Percentiles rank a stretch among this genome's conserved stretches.
These are phyloP conservation scores for Boletus tylopilopsis DNA, from an alignment of 768 basidiomycete genomes.

Conservation along the genomic window DNA sequence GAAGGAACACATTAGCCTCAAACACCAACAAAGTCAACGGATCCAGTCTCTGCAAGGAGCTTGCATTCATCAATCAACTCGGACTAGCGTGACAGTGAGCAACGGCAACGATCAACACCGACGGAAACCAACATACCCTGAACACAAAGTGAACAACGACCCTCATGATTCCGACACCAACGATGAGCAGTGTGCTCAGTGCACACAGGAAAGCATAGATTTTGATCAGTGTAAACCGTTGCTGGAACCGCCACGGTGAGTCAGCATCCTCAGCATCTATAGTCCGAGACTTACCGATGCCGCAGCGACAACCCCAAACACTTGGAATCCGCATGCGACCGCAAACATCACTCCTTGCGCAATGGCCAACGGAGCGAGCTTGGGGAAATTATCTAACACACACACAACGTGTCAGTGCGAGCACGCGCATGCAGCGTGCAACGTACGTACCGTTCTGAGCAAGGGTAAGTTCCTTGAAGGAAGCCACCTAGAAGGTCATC, in stretches of 20 bases:
- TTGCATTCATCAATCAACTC: conserved; percentile 58
- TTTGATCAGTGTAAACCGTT: conserved; percentile 51
- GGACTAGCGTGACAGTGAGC: conserved; percentile 34
- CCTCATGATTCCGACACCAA: conserved; percentile 51
- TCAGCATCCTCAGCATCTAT: background rate
- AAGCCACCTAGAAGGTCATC: conserved; percentile 46
- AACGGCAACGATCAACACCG: background rate
- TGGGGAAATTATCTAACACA: conserved; percentile 38
- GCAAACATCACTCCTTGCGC: conserved; percentile 59
- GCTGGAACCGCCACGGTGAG: conserved; percentile 34
- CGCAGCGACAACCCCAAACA: conserved; percentile 52
- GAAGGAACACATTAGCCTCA: background rate
- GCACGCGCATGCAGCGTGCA: background rate
- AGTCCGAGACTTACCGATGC: conserved; percentile 38
- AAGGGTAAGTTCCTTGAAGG: conserved; percentile 50
- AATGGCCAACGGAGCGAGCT: conserved; percentile 53
- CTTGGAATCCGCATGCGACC: conserved; percentile 46
- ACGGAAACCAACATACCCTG: conserved; percentile 45
- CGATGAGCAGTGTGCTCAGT: conserved; percentile 44
- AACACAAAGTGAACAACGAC: conserved; percentile 62
- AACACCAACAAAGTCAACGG: conserved; percentile 31
- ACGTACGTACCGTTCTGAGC: conserved; percentile 49
- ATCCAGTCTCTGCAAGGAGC: conserved; percentile 33
- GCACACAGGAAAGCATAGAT: conserved; percentile 53
- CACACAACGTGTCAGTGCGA: background rate